Evolutionary conservation across 2,329 filamentous ascomycete genomes (phyloP).

Genomic region (Ophiostoma novo-ulmi): DNA sequence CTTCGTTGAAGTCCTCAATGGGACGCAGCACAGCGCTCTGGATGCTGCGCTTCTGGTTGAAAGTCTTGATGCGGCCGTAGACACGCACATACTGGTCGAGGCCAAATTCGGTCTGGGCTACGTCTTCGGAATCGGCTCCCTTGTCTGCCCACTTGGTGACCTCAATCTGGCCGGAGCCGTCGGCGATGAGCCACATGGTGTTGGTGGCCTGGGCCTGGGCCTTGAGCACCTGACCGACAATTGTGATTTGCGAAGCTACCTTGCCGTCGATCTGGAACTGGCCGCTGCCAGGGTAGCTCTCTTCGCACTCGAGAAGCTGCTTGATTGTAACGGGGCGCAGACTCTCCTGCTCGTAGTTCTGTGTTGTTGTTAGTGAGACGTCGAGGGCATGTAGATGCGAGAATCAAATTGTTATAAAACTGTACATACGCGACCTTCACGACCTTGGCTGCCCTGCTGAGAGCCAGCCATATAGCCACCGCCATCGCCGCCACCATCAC

Average conservation of each 20-base stretch:
- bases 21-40: constrained; percentile 75
- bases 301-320: constrained; percentile 78
- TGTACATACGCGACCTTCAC: constrained; percentile 31
- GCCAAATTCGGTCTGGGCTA: constrained; percentile 48
- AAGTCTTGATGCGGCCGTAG: constrained; percentile 77
- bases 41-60: constrained; percentile 78
- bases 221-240: constrained; percentile 86
- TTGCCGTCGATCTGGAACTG: constrained; percentile 79
- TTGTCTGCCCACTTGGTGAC: constrained; percentile 84
- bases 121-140: constrained; percentile 66
- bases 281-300: constrained; percentile 60
- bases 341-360: constrained; percentile 70
- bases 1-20: constrained; percentile 81
- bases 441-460: constrained; percentile 53
- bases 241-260: constrained; percentile 69
- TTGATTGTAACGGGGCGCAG: constrained; percentile 93
- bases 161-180: constrained; percentile 88
- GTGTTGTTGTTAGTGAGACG: constrained; percentile 30
- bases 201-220: constrained; percentile 85
- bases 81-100: constrained; percentile 78
- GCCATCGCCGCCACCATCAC: constrained; percentile 53
- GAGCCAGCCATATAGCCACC: constrained; percentile 60
- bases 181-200: constrained; percentile 87
- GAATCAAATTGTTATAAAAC: not conserved
- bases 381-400: not conserved